phyloP scores from a whole-genome alignment of 345 rosid genomes.

The Eucalyptus viminalis region DNA sequence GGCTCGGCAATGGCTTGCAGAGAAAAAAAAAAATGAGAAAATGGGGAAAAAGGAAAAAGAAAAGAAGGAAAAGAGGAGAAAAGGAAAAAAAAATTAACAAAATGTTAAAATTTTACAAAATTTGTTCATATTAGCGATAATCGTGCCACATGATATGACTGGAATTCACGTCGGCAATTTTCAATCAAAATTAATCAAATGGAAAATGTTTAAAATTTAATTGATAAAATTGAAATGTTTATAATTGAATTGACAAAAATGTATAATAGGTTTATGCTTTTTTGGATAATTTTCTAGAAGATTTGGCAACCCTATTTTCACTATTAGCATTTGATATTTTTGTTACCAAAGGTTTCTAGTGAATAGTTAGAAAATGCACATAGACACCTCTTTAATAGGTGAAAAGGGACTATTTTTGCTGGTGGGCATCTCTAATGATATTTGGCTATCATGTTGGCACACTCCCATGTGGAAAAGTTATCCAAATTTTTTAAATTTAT shows the following conservation, averaged over 20 bases:
- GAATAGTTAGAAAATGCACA: not conserved
- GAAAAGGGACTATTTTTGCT: too few relatives aligned
- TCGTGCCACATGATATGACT: not conserved
- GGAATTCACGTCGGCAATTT: fast-evolving
- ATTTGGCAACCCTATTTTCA: not conserved
- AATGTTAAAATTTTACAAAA: too few relatives aligned
- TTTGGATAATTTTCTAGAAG: too few relatives aligned
- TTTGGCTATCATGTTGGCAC: not conserved
- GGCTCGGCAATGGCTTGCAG: not conserved
- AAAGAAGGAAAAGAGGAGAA: not conserved
- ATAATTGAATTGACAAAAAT: too few relatives aligned
- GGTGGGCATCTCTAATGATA: not conserved
- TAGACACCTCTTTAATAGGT: not conserved
- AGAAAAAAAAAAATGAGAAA: too few relatives aligned
- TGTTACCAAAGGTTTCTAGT: not conserved
- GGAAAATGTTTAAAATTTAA: too few relatives aligned
- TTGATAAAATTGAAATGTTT: too few relatives aligned
- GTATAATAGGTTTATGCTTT: not conserved
- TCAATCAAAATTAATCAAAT: too few relatives aligned
- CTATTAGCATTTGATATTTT: not conserved
- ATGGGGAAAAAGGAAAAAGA: too few relatives aligned
- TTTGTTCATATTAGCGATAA: too few relatives aligned
- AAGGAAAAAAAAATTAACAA: too few relatives aligned
- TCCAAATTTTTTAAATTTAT: fast-evolving
- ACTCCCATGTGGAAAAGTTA: too few relatives aligned